Evolutionary conservation across 495 filamentous ascomycete genomes (phyloP).

Genomic region (Lophiostoma macrostomum): DNA sequence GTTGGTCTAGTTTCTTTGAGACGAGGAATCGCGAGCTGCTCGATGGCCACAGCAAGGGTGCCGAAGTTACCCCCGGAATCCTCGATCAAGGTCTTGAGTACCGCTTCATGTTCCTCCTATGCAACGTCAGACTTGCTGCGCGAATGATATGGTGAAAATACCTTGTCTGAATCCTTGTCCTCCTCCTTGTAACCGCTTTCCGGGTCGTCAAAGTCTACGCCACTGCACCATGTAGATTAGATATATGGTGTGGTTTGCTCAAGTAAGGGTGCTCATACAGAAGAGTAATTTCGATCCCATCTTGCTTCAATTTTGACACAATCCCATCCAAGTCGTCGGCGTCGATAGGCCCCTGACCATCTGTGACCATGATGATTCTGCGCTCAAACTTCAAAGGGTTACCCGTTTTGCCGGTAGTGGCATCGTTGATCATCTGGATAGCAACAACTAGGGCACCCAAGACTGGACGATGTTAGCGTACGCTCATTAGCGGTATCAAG

Average conservation of each 20-base stretch:
- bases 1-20: conserved; percentile 70
- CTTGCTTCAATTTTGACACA: conserved; percentile 60
- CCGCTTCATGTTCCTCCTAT: conserved; percentile 63
- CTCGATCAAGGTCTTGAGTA: conserved; percentile 61
- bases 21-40: conserved; percentile 70
- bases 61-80: conserved; percentile 67
- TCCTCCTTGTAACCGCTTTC: conserved; percentile 94
- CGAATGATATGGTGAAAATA: background rate
- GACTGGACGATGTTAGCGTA: conserved; percentile 44
- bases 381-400: conserved; percentile 87
- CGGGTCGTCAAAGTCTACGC: conserved; percentile 89
- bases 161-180: conserved; percentile 68
- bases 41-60: conserved; percentile 79
- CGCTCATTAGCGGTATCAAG: background rate
- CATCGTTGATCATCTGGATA: conserved; percentile 71
- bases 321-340: conserved; percentile 64
- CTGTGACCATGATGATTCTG: conserved; percentile 79
- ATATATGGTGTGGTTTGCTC: background rate
- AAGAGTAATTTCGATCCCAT: conserved; percentile 72
- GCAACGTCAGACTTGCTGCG: background rate
- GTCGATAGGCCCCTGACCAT: conserved; percentile 70
- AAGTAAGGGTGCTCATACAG: conserved; percentile 55
- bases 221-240: conserved; percentile 51
- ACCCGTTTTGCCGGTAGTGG: conserved; percentile 51
- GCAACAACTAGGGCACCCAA: conserved; percentile 84